A percentile compares a stretch with the other conserved stretches of the same genome.
Evolutionary conservation across 1,284 basidiomycete genomes (phyloP).

Genomic region (Boletus calvinii): DNA sequence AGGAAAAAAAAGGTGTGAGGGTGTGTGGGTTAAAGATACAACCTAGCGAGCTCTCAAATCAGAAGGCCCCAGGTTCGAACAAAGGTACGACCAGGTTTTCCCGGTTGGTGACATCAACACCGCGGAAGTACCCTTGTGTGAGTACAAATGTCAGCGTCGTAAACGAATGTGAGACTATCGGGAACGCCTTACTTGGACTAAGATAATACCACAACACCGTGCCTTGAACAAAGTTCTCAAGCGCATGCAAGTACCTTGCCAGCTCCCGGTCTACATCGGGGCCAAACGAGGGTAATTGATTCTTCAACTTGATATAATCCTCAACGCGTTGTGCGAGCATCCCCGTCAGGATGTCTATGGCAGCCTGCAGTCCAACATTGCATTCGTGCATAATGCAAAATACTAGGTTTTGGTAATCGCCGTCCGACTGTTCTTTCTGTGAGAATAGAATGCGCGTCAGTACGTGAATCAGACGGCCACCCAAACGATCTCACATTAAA

Average conservation of each 20-base stretch:
- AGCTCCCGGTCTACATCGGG: constrained; percentile 40
- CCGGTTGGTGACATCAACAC: constrained; percentile 34
- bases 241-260: constrained; percentile 38
- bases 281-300: constrained; percentile 43
- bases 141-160: constrained; percentile 12
- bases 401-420: constrained; percentile 51
- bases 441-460: constrained; percentile 6
- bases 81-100: constrained; percentile 30
- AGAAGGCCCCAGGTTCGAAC: constrained; percentile 28
- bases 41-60: constrained; percentile 5
- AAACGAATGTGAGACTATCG: constrained; percentile 3
- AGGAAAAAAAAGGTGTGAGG: background rate
- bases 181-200: constrained; percentile 35
- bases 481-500: constrained; percentile 40
- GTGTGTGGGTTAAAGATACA: background rate
- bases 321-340: constrained; percentile 45
- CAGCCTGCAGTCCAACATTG: constrained; percentile 43
- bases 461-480: constrained; percentile 4
- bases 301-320: constrained; percentile 41
- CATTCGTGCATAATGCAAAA: constrained; percentile 47
- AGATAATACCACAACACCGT: constrained; percentile 49
- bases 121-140: constrained; percentile 32
- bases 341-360: constrained; percentile 41
- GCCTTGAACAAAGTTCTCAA: constrained; percentile 50
- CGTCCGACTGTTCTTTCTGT: constrained; percentile 51